phyloP scores from a whole-genome alignment of 2,329 filamentous ascomycete species.

The Trichoderma sp. region DNA sequence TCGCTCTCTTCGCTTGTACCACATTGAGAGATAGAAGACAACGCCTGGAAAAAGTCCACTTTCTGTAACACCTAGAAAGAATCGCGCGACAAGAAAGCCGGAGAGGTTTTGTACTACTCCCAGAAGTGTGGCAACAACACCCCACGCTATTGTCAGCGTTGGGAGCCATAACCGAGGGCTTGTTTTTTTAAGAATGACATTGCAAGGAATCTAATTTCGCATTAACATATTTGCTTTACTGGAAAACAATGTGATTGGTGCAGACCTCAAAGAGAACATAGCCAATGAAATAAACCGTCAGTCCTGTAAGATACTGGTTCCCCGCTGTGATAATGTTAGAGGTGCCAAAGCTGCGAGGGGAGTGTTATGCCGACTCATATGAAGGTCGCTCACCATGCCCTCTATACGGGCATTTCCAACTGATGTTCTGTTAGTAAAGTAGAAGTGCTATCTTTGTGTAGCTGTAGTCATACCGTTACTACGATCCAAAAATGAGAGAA shows the following conservation, averaged over 20 bases:
- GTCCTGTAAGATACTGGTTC: constrained; percentile 62
- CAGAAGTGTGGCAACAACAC: constrained; percentile 50
- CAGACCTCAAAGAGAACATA: constrained; percentile 56
- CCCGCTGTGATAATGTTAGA: constrained; percentile 40
- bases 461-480: constrained; percentile 51
- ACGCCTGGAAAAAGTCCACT: constrained; percentile 52
- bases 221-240: background rate
- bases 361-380: constrained; percentile 44
- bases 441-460: constrained; percentile 31
- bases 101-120: constrained; percentile 50
- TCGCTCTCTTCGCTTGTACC: constrained; percentile 54
- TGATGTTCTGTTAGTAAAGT: constrained; percentile 31
- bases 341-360: background rate
- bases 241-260: background rate
- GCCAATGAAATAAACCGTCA: constrained; percentile 65
- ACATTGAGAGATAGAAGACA: constrained; percentile 52
- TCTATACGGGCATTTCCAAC: constrained; percentile 59
- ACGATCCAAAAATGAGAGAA: constrained; percentile 56
- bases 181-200: constrained; percentile 60
- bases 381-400: constrained; percentile 50
- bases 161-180: constrained; percentile 58
- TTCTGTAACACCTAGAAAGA: constrained; percentile 56
- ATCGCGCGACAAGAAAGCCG: constrained; percentile 53
- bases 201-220: constrained; percentile 52
- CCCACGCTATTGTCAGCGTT: constrained; percentile 56